phyloP scores from a whole-genome alignment of 108 stramenopile genomes.

The Discostella stelligeroides region DNA sequence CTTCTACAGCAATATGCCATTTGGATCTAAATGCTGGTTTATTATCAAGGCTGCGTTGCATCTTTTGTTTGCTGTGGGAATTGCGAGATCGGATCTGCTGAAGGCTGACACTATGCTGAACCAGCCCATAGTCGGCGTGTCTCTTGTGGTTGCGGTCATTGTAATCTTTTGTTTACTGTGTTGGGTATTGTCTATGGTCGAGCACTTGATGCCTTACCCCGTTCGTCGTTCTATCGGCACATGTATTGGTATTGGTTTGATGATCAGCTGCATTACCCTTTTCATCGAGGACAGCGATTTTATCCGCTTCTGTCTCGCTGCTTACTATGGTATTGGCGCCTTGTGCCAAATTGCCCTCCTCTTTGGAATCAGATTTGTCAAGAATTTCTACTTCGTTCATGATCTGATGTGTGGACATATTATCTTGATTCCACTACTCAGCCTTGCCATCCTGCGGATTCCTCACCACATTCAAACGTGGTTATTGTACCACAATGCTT shows the following conservation, averaged over 20 bases:
- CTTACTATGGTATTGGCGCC: conserved; percentile 90
- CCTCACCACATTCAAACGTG: conserved; percentile 92
- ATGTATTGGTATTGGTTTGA: conserved; percentile 67
- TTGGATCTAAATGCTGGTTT: conserved; percentile 80
- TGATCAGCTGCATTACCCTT: conserved; percentile 62
- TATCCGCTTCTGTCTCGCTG: conserved; percentile 84
- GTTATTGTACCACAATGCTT: conserved; percentile 97
- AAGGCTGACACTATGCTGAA: conserved; percentile 72
- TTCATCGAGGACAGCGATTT: conserved; percentile 86
- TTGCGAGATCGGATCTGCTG: conserved; percentile 79
- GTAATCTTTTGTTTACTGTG: conserved; percentile 52
- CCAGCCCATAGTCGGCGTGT: conserved; percentile 62
- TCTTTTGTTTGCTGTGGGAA: conserved; percentile 83
- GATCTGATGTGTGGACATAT: conserved; percentile 94
- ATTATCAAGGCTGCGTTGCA: conserved; percentile 82
- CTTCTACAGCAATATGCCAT: conserved; percentile 80
- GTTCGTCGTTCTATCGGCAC: conserved; percentile 82
- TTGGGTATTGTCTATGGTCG: conserved; percentile 62
- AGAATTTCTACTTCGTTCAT: conserved; percentile 87
- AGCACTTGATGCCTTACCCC: conserved; percentile 75
- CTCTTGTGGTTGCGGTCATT: conserved; percentile 63
- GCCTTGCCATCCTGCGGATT: conserved; percentile 85
- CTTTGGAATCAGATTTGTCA: conserved; percentile 81
- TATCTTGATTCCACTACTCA: conserved; percentile 90
- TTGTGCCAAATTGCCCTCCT: conserved; percentile 80